These are phyloP conservation scores for Pseudisothecium myosuroides DNA, from an alignment of 225 moss, liverwort and hornwort genomes.

Conservation along the genomic window DNA sequence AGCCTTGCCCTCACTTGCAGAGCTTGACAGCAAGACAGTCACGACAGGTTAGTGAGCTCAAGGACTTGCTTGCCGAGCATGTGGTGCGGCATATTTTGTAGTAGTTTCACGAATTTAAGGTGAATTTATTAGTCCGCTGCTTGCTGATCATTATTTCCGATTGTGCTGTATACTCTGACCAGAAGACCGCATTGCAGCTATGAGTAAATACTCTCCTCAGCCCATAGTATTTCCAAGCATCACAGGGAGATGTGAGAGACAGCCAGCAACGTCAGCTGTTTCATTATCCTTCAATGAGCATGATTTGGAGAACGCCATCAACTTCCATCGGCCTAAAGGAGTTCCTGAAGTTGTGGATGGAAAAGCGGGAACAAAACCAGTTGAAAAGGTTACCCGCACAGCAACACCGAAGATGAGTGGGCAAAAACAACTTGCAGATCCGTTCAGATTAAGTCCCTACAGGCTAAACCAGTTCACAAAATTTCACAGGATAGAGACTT, in stretches of 20 bases:
- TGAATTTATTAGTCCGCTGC: neutral
- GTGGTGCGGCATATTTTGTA: neutral
- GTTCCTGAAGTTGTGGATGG: neutral
- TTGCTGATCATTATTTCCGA: neutral
- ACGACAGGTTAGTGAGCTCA: conserved; percentile 32
- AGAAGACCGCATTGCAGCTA: conserved; percentile 58
- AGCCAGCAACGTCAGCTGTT: conserved; percentile 11
- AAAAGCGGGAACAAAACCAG: conserved; percentile 11
- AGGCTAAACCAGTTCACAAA: conserved; percentile 47
- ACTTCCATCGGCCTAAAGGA: conserved; percentile 3
- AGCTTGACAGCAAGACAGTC: conserved; percentile 66
- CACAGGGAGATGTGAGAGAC: conserved; percentile 8
- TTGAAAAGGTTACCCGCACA: conserved; percentile 2
- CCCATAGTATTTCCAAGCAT: conserved; percentile 29
- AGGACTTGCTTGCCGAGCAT: neutral
- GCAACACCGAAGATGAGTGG: conserved; percentile 22
- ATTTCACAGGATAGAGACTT: conserved; percentile 41
- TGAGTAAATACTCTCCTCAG: conserved; percentile 43
- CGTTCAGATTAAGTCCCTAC: conserved; percentile 62
- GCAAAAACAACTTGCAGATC: conserved; percentile 44
- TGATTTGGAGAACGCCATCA: conserved; percentile 35
- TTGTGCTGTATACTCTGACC: conserved; percentile 5
- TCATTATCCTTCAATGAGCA: conserved; percentile 40
- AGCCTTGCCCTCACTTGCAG: conserved; percentile 48
- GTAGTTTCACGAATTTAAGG: neutral